Evolutionary conservation across 2,329 filamentous ascomycete genomes (phyloP), one percentile per base, ranked within the genome.

Genomic region (Calycina marina): DNA sequence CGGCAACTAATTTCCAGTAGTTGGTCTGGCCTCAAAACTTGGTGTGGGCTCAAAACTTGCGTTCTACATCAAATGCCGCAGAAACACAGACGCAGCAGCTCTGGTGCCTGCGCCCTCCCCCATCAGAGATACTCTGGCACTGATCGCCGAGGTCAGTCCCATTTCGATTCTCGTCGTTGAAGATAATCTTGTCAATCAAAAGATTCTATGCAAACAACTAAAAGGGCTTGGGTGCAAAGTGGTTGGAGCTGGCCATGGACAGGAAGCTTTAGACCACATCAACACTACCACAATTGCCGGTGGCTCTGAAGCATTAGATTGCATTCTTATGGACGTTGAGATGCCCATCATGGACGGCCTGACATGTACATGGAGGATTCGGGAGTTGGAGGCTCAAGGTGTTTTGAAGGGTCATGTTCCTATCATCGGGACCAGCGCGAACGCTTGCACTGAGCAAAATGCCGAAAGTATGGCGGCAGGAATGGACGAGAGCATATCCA

Each of bases 261-360:
- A 64, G 25, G 69, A 74, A 41, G 68, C 67, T 1, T 53, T 73
- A 10, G 62, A n/a, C 20, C 20, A 22, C n/a, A 22, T 22, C n/a
- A 8, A 22, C 8, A n/a, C 8, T 8, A 28, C 37, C n/a, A 40
- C 43, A 8, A 43, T 40, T 12, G 12, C 13, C 5, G n/a, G 25
- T 8, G 30, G 34, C 5, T 32, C 28, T 4, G 45, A 62, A 15
- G 56, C 60, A 1, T 55, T 77, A 14, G 68, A 68, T 30, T 59
- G 81, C 4, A 69, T 83, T 12, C 59, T 83, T 13, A 83, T 83
- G 77, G 78, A 83, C 45, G 72, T 80, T 43, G 75, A 82, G 48
- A 82, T 83, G 77, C 77, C 77, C 2, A 56, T 81, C 11, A 77
- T 78, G 61, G 75, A 82, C 43, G 78, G 78, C 0, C 56, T 78